Base-by-base conservation (phyloP, 2,329 filamentous ascomycete species). In the Pyrenophora seminiperda region DNA sequence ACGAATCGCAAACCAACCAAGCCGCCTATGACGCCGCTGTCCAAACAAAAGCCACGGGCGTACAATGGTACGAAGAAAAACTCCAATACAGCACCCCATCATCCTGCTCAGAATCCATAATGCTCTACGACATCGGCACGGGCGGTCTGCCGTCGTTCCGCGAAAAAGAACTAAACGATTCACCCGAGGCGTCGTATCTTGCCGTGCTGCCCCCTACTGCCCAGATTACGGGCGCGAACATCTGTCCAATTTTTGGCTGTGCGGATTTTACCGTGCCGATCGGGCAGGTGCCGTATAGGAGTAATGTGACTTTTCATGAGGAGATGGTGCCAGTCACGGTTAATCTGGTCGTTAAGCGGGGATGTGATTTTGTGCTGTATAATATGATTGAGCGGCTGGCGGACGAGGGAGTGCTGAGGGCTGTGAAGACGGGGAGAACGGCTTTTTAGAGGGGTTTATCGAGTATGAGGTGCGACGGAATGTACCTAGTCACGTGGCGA, bases 301-400 rank as follows among this genome's bases (percentile, higher is more conserved):
- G 72, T 50, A 71, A 73, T 47, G 64, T 77, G 5, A 76, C 74
- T 1, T 72, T 71, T 27, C 64, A 68, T 29, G 60, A 68, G 42
- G 75, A 77, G 61, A 69, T 72, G 59, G 63, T 77, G 38, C 76
- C 76, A 7, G 74, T 78, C 5, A 75, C 74, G 9, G 70, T 77
- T 2, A 74, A 71, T 22, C 54, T 77, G 44, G 69, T 77, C 7
- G 75, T 76, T 5, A 74, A 70, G 54, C 51, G 73, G n/a, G 75
- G 75, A 1, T 78, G 76, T 49, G 76, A 77, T 45, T 74, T 74
- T 50, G 66, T 77, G 56, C 47, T 77, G 18, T 75, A 69, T 49
- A 73, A 76, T 24, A 68, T 77, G 66, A 65, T 75, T 46, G 67
- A 75, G 54, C 71, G 63, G 59, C 50, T 77, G 41, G 74, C 74